Base-by-base conservation (phyloP, 2,329 filamentous ascomycete species). In the Colletotrichum eremochloae region DNA sequence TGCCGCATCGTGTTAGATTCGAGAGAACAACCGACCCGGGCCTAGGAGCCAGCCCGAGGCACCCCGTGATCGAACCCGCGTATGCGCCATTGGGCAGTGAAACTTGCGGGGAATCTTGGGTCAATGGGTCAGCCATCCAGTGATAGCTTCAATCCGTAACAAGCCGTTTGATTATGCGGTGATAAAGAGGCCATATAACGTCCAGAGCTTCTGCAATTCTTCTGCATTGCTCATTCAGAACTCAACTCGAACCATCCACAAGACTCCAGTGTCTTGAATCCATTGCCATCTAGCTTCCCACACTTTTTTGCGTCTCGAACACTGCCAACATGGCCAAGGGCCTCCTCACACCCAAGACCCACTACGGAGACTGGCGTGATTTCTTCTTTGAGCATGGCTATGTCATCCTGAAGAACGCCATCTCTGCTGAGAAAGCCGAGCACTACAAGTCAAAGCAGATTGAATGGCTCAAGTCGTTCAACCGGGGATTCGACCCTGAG, bases 391-490 rank as follows among this genome's bases (percentile, higher is more conserved):
- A 78, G 50, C 76, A 84, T 67, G 84, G 83, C 42, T 85, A 77
- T 70, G 80, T 80, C 11, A 75, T 86, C n/a, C 77, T 86, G 72
- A 85, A 84, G 73, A 76, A 78, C 57, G 82, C 79, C 46, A 80
- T 86, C 67, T 75, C 76, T 36, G 74, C 74, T 2, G 83, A 84
- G 74, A 75, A 78, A 2, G 83, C 83, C 20, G 72, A 82, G 50
- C 80, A 82, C 67, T 85, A 85, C 74, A 76, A 76, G 62, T 74
- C 82, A 33, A 83, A 83, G 74, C 79, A 81, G 71, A 76, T 83
- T n/a, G 76, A 83, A 61, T 86, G 84, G 83, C 78, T 85, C 15
- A 78, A 82, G 63, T 81, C 80, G 8, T 86, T 85, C 58, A 77
- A 77, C 0, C 78, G 80, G 3, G 83, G 81, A 0, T 85, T 85